These are phyloP conservation scores for Globisporangium paddicum DNA, from an alignment of 352 stramenopile species.

Conservation along the genomic window DNA sequence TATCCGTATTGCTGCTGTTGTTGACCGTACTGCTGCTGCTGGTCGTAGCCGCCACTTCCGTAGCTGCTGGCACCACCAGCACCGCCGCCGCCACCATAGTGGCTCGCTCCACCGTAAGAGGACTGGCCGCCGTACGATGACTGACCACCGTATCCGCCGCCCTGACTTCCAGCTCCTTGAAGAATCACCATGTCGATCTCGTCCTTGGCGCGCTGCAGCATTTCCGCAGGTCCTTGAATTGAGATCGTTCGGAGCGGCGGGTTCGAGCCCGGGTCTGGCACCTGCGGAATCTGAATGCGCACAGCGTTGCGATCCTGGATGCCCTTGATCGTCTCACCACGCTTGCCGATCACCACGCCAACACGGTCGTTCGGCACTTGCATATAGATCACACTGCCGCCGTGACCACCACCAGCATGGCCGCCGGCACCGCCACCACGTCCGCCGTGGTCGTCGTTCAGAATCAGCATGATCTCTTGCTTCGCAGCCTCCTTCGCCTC, in stretches of 20 bases:
- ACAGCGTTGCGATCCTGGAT: constrained; percentile 86
- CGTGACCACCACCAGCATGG: constrained; percentile 18
- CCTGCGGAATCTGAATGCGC: constrained; percentile 88
- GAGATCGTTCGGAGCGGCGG: constrained; percentile 85
- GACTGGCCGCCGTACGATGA: constrained; percentile 15
- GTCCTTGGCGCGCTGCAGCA: constrained; percentile 60
- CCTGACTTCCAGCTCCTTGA: constrained; percentile 52
- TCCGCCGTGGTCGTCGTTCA: constrained; percentile 57
- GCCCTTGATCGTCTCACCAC: constrained; percentile 86
- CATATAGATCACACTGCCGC: constrained; percentile 79
- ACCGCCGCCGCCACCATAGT: constrained; percentile 10
- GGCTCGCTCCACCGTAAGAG: constrained; percentile 10
- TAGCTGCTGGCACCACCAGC: constrained; percentile 19
- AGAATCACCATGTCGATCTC: constrained; percentile 81
- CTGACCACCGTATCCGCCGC: constrained; percentile 21
- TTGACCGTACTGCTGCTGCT: constrained; percentile 49
- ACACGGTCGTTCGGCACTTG: constrained; percentile 89
- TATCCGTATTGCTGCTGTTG: constrained; percentile 39
- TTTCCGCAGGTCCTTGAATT: constrained; percentile 62
- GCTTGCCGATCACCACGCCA: constrained; percentile 90
- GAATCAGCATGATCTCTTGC: constrained; percentile 75
- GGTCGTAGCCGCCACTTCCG: constrained; percentile 27
- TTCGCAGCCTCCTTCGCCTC: constrained; percentile 78
- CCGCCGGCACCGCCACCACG: constrained; percentile 22
- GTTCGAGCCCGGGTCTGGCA: constrained; percentile 81